A percentile compares a stretch with the other conserved stretches of the same genome.
Conservation (phyloP, 805 yeast species). For the Wickerhamomyces tratensis region DNA sequence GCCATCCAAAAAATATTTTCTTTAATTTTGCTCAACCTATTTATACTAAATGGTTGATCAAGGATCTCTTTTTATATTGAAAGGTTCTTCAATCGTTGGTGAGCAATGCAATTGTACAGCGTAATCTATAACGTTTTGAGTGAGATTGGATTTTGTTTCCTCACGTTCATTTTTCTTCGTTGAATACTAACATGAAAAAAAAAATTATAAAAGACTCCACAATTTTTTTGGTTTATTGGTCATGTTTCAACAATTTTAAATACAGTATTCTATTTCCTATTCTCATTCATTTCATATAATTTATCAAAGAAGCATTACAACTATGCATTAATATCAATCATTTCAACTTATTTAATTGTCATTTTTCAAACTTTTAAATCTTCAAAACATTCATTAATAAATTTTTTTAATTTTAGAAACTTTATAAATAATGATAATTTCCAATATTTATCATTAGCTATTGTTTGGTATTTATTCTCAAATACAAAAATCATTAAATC, state of each 20-base stretch:
- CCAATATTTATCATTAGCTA: conserved; percentile 44
- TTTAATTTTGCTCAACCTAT: no score
- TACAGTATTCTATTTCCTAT: conserved; percentile 28
- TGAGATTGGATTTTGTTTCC: no score
- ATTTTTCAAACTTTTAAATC: conserved; percentile 47
- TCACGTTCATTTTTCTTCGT: no score
- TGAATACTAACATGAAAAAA: no score
- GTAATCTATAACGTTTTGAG: no score
- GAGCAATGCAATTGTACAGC: no score
- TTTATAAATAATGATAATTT: conserved; percentile 42
- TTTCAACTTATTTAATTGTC: conserved; percentile 55
- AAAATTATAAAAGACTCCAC: conserved; percentile 30
- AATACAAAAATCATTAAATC: conserved; percentile 31
- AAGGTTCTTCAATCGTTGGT: no score
- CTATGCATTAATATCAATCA: conserved; percentile 37
- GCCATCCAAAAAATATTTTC: neutral
- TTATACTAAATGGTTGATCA: no score
- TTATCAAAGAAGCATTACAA: conserved; percentile 27
- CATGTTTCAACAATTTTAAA: conserved; percentile 40
- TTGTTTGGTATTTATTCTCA: conserved; percentile 33
- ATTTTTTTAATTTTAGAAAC: conserved; percentile 23
- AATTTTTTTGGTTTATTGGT: conserved; percentile 64
- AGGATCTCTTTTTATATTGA: no score
- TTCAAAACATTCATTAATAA: conserved; percentile 16
- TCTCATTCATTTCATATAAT: conserved; percentile 29